Evolutionary conservation across 2,329 filamentous ascomycete species (phyloP).

Genomic region (Nannizzia gypsea): DNA sequence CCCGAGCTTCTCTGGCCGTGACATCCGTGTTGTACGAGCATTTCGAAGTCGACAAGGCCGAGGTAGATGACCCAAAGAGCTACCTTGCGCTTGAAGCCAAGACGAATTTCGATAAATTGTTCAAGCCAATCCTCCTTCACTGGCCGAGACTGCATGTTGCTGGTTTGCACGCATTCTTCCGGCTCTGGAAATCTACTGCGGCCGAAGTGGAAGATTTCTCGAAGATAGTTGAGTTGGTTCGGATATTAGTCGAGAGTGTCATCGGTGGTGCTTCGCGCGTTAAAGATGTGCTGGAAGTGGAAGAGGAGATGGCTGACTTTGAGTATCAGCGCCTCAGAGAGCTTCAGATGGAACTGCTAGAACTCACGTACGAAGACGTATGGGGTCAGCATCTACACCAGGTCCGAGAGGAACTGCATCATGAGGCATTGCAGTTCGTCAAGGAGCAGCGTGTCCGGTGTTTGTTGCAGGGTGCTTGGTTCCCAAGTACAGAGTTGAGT

Average conservation of each 20-base stretch:
- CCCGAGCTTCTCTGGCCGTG: conserved; percentile 71
- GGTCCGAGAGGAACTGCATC: conserved; percentile 80
- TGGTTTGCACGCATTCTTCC: conserved; percentile 74
- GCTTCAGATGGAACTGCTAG: conserved; percentile 85
- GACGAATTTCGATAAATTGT: conserved; percentile 72
- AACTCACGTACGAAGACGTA: conserved; percentile 82
- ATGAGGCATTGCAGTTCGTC: conserved; percentile 89
- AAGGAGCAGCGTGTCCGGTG: conserved; percentile 93
- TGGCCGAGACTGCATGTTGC: conserved; percentile 87
- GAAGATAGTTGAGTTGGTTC: conserved; percentile 81
- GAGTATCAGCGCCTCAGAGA: conserved; percentile 67
- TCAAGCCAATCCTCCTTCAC: conserved; percentile 76
- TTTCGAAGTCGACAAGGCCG: conserved; percentile 81
- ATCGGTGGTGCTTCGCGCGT: conserved; percentile 70
- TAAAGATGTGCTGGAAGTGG: conserved; percentile 74
- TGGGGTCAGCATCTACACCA: conserved; percentile 86
- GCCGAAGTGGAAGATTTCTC: conserved; percentile 80
- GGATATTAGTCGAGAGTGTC: conserved; percentile 81
- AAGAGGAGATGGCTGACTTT: conserved; percentile 77
- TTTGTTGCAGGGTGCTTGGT: conserved; percentile 82
- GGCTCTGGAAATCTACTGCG: conserved; percentile 82
- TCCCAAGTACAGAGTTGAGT: conserved; percentile 42
- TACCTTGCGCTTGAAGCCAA: conserved; percentile 63
- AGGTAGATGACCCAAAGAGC: conserved; percentile 63
- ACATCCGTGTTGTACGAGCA: conserved; percentile 87